A percentile compares a stretch with the other conserved stretches of the same genome.
Conservation (phyloP, 2,329 filamentous ascomycete genomes). For the Chaetomiaceae sp. region DNA sequence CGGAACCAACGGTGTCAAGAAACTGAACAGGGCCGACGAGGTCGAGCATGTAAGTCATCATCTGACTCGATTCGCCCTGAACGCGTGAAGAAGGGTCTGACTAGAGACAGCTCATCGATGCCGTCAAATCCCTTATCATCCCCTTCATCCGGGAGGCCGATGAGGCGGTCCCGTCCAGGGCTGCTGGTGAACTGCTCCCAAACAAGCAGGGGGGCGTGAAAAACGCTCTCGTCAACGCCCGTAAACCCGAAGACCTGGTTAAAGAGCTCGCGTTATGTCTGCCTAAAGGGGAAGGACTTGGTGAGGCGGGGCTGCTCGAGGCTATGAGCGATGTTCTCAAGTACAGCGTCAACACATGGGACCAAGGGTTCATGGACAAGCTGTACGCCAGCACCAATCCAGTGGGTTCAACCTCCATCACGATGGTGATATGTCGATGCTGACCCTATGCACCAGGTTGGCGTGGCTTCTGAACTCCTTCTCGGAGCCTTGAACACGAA, state of each 20-base stretch:
- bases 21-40: conserved; percentile 29
- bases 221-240: conserved; percentile 60
- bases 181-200: conserved; percentile 45
- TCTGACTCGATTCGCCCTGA: neutral
- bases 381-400: conserved; percentile 88
- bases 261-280: conserved; percentile 55
- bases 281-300: conserved; percentile 50
- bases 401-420: conserved; percentile 37
- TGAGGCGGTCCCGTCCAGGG: conserved; percentile 50
- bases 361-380: conserved; percentile 95
- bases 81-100: neutral
- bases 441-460: conserved; percentile 50
- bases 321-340: conserved; percentile 66
- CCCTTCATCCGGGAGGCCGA: conserved; percentile 69
- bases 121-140: conserved; percentile 63
- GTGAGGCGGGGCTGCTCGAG: conserved; percentile 69
- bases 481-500: conserved; percentile 89
- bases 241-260: conserved; percentile 53
- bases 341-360: conserved; percentile 97
- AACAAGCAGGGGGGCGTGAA: conserved; percentile 36
- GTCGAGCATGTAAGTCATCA: conserved; percentile 29
- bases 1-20: conserved; percentile 6
- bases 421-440: neutral
- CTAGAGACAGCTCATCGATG: conserved; percentile 56
- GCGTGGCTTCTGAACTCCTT: conserved; percentile 78